Percentiles rank a stretch among this genome's conserved stretches.
Conservation (phyloP, 140 eudicot species). For the Cichorium intybus region DNA sequence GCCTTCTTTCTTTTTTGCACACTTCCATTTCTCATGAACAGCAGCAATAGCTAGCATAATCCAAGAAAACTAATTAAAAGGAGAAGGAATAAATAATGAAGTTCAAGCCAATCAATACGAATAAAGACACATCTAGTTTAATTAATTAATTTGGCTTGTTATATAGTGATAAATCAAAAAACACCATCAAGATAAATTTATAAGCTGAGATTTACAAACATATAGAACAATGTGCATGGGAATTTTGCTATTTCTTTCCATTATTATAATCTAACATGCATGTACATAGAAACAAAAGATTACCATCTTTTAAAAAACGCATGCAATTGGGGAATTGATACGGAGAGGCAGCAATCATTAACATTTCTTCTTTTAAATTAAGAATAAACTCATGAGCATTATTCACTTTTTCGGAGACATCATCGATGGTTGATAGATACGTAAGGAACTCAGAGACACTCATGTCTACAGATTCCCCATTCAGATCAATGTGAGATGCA, state of each 20-base stretch:
- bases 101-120: too few species aligned
- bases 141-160: not conserved
- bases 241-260: not conserved
- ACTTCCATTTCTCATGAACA: not conserved
- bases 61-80: not conserved
- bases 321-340: not conserved
- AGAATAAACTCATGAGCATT: not conserved
- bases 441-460: not conserved
- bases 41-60: not conserved
- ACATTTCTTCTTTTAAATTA: not conserved
- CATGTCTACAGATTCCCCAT: not conserved
- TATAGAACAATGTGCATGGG: not conserved
- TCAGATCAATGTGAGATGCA: not conserved
- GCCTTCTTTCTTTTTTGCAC: not conserved
- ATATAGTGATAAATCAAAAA: not conserved
- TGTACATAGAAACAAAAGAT: not conserved
- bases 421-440: not conserved
- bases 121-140: not conserved
- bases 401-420: not conserved
- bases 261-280: not conserved
- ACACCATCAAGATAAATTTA: not conserved
- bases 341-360: not conserved
- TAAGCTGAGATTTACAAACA: not conserved
- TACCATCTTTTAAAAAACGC: constrained; percentile 5
- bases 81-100: not conserved